These are phyloP conservation scores for Trichoderma breve DNA, from an alignment of 2,329 filamentous ascomycete genomes.

Conservation along the genomic window DNA sequence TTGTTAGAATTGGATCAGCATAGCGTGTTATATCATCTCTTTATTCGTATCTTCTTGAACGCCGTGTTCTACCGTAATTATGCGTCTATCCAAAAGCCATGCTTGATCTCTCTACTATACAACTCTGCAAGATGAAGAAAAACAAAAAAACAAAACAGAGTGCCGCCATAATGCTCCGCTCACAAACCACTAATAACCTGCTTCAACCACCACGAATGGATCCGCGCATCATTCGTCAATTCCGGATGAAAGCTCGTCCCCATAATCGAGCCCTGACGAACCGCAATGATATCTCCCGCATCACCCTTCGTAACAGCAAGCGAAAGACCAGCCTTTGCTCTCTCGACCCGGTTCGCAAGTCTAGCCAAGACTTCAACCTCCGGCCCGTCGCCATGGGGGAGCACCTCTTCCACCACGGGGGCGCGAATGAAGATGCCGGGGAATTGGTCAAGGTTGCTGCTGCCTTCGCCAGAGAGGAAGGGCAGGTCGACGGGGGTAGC, in stretches of 20 bases:
- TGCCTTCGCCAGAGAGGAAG: slow-evolving; percentile 54
- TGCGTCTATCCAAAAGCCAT: slow-evolving; percentile 13
- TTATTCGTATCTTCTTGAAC: background rate
- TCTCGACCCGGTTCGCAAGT: slow-evolving; percentile 27
- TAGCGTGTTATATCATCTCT: background rate
- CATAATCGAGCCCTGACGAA: slow-evolving; percentile 86
- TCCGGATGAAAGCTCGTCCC: slow-evolving; percentile 97
- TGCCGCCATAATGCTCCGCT: background rate
- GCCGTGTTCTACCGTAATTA: background rate
- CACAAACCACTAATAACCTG: slow-evolving; percentile 48
- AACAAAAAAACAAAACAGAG: background rate
- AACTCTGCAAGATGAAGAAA: background rate
- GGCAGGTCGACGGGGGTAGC: slow-evolving; percentile 70
- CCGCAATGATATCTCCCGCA: slow-evolving; percentile 78
- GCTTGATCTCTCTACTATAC: background rate
- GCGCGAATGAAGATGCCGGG: slow-evolving; percentile 90
- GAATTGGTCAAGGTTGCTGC: slow-evolving; percentile 48
- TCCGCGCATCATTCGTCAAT: slow-evolving; percentile 79
- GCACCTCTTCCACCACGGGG: slow-evolving; percentile 82
- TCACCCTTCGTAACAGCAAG: slow-evolving; percentile 40
- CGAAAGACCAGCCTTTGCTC: slow-evolving; percentile 38
- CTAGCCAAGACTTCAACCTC: slow-evolving; percentile 39
- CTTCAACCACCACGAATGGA: slow-evolving; percentile 90
- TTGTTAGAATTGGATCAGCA: background rate
- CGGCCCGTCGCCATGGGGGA: slow-evolving; percentile 36